Base-by-base conservation (phyloP, 2,329 filamentous ascomycete genomes). In the Sarocladiaceae sp. region DNA sequence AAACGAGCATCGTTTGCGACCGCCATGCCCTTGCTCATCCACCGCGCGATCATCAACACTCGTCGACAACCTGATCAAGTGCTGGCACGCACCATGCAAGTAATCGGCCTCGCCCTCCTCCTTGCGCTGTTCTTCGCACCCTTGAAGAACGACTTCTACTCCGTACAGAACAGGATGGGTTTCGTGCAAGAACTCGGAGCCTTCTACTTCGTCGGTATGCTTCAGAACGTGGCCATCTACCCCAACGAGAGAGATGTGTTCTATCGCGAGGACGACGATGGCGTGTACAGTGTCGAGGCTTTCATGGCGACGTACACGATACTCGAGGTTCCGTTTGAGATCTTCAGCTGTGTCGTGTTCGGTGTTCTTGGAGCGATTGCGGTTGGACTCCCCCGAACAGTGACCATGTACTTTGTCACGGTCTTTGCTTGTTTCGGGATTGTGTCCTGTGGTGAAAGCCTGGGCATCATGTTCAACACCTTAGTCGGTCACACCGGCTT, bases 381-480 rank as follows among this genome's bases (percentile, higher is more conserved):
- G 0, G 79, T 84, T 4, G 85, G 84, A 0, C 71, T 90, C 11
- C 77, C 83, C 3, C 76, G 80, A 29, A 85, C 82, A 0, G 76
- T 70, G 0, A 70, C 76, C 53, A 80, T 88, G 64, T 88, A 85
- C 65, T 87, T 90, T 58, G 77, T 87, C 36, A 74, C 78, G 49
- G 75, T 81, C 2, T 88, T 86, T 66, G 82, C 84, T 58, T 83
- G 82, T 56, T 90, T 91, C 61, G 86, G 83, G 57, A 80, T 90
- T 52, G 84, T 89, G n/a, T 85, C 74, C 52, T 90, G 86, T 60
- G 87, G 88, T 23, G 87, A 91, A 71, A 87, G 82, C 51, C 62
- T 91, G 1, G 87, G 87, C 1, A 90, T 91, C 61, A 82, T 90
- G 70, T 90, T 91, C 73, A 90, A 89, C 69, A 90, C 86, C 0